Conservation (phyloP, 2,329 filamentous ascomycete species). For the Gyromitra esculenta region DNA sequence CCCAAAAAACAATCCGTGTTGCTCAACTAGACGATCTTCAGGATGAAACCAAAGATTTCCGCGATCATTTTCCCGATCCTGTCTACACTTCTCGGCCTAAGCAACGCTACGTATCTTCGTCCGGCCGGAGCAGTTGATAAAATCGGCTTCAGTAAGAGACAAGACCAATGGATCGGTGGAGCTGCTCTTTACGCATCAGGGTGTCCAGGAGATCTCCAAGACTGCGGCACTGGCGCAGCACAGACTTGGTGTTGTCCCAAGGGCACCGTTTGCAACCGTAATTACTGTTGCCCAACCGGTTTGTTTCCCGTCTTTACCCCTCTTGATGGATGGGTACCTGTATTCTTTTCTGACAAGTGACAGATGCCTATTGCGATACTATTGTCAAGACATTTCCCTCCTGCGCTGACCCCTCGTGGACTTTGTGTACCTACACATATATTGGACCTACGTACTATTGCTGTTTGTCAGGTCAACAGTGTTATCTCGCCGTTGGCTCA, state of each 20-base stretch:
- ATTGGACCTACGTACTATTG: constrained; percentile 27
- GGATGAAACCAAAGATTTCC: constrained; percentile 9
- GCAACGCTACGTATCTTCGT: background rate
- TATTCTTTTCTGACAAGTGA: background rate
- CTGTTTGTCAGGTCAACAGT: constrained; percentile 18
- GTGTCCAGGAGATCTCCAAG: constrained; percentile 15
- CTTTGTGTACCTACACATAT: constrained; percentile 20
- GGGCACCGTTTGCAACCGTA: constrained; percentile 3
- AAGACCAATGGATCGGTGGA: constrained; percentile 34
- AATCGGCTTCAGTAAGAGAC: constrained; percentile 36
- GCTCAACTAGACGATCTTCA: background rate
- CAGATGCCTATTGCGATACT: constrained; percentile 1
- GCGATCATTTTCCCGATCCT: background rate
- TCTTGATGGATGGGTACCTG: background rate
- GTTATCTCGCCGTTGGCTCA: constrained; percentile 16
- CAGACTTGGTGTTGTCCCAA: constrained; percentile 40
- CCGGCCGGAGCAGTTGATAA: background rate
- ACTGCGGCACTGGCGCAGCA: constrained; percentile 13
- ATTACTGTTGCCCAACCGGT: constrained; percentile 40
- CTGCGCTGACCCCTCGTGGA: constrained; percentile 39
- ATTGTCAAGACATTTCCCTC: constrained; percentile 36
- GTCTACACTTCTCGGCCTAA: background rate
- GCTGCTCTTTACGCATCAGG: constrained; percentile 26
- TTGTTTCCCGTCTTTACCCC: background rate
- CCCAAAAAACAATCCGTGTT: constrained; percentile 3